Percentiles rank a stretch among this genome's conserved stretches.
These are phyloP conservation scores for Cordyceps militaris DNA, from an alignment of 2,329 filamentous ascomycete species.

Conservation along the genomic window DNA sequence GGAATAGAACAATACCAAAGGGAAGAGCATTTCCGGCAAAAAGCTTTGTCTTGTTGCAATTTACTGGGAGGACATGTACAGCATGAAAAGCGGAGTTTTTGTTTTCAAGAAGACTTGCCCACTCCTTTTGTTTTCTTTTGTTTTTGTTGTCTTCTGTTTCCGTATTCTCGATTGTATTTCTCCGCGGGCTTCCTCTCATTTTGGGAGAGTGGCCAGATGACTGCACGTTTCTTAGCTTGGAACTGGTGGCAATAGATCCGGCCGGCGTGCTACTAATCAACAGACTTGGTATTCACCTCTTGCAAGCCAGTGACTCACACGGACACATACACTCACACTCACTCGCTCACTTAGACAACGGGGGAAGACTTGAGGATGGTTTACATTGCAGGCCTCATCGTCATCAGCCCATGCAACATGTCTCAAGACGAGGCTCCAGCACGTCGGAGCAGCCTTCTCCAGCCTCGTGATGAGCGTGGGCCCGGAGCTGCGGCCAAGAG, in stretches of 20 bases:
- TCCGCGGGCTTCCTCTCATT: neutral
- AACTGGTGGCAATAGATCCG: conserved; percentile 1
- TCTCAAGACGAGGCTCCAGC: too few species aligned
- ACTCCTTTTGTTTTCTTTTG: neutral
- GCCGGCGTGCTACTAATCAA: conserved; percentile 1
- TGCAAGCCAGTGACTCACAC: neutral
- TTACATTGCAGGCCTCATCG: too few species aligned
- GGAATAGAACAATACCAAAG: neutral
- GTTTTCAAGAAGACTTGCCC: neutral
- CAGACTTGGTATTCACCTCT: neutral
- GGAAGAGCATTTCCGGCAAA: neutral
- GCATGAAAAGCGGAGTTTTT: conserved; percentile 7
- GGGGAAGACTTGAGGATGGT: neutral
- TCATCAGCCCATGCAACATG: too few species aligned
- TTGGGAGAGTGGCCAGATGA: conserved; percentile 6
- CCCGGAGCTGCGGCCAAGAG: neutral
- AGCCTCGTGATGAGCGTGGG: neutral
- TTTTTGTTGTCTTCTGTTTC: neutral
- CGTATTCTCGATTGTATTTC: neutral
- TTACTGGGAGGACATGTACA: conserved; percentile 2
- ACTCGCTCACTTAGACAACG: neutral
- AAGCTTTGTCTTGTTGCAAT: neutral
- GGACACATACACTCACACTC: neutral
- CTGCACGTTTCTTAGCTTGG: neutral
- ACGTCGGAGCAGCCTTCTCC: neutral